phyloP scores from a whole-genome alignment of 768 basidiomycete species.

The Mycena floridula region DNA sequence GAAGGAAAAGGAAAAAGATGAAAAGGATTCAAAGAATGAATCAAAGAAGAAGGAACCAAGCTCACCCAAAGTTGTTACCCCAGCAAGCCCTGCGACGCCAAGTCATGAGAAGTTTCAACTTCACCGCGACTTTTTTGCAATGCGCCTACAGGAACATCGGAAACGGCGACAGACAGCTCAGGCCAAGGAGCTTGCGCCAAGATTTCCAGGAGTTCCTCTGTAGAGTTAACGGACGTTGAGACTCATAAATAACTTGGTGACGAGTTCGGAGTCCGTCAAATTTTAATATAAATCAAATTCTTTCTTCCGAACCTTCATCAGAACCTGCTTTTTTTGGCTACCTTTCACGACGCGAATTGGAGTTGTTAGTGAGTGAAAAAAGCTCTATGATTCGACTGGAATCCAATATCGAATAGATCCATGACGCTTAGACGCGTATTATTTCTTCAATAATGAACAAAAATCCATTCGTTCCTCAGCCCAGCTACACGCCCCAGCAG shows the following conservation, averaged over 20 bases:
- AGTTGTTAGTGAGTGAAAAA: too few species aligned
- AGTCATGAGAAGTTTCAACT: conserved; percentile 71
- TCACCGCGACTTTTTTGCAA: conserved; percentile 76
- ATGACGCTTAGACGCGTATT: conserved; percentile 1
- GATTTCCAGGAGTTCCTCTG: conserved; percentile 57
- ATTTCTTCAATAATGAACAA: conserved; percentile 58
- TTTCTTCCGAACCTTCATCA: too few species aligned
- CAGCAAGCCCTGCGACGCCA: conserved; percentile 30
- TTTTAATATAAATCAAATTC: too few species aligned
- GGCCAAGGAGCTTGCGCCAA: conserved; percentile 64
- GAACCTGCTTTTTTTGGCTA: too few species aligned
- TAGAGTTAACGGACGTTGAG: neutral
- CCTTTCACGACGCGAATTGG: too few species aligned
- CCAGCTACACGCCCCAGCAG: conserved; percentile 63
- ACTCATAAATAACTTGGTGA: too few species aligned
- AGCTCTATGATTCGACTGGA: too few species aligned
- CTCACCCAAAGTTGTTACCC: conserved; percentile 24
- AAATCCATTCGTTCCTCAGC: conserved; percentile 73
- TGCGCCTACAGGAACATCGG: conserved; percentile 74
- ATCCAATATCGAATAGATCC: too few species aligned
- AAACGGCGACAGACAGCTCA: conserved; percentile 61
- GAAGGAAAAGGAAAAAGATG: conserved; percentile 32
- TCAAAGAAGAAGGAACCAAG: conserved; percentile 24
- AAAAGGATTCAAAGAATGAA: conserved; percentile 24
- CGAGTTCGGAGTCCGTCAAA: too few species aligned